Percentiles rank a stretch among this genome's conserved stretches.
Conservation (phyloP, 768 basidiomycete species). For the Kwoniella sp. region DNA sequence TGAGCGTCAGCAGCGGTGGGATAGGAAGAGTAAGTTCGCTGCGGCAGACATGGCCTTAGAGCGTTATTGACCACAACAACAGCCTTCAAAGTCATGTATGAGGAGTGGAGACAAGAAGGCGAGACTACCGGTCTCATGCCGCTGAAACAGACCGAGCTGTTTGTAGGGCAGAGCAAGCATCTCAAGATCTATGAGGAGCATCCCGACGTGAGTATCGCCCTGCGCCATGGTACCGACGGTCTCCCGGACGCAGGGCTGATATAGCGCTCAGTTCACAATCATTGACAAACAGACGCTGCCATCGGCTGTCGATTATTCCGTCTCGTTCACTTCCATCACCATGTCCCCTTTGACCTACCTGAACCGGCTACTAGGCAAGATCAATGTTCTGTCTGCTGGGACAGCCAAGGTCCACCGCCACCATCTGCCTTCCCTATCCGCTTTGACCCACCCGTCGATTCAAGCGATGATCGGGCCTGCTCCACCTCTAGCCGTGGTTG, state of each 20-base stretch:
- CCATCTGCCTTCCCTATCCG: constrained; percentile 29
- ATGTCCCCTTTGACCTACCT: constrained; percentile 48
- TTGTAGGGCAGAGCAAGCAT: constrained; percentile 38
- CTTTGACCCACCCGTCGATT: constrained; percentile 15
- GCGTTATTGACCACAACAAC: not conserved
- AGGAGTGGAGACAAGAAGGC: constrained; percentile 28
- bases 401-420: constrained; percentile 27
- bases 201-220: constrained; percentile 46
- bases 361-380: constrained; percentile 27
- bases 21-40: constrained; percentile 36
- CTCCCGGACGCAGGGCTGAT: too few relatives aligned
- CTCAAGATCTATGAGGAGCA: constrained; percentile 46
- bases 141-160: constrained; percentile 49
- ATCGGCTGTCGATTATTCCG: constrained; percentile 28
- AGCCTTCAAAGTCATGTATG: constrained; percentile 45
- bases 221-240: too few relatives aligned
- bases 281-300: not conserved
- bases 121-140: constrained; percentile 39
- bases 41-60: not conserved
- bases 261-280: constrained; percentile 17
- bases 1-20: constrained; percentile 38
- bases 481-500: constrained; percentile 27
- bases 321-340: constrained; percentile 50
- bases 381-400: constrained; percentile 20
- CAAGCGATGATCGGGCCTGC: constrained; percentile 20